phyloP scores from a whole-genome alignment of 768 basidiomycete genomes.

The Hortiboletus campestris region DNA sequence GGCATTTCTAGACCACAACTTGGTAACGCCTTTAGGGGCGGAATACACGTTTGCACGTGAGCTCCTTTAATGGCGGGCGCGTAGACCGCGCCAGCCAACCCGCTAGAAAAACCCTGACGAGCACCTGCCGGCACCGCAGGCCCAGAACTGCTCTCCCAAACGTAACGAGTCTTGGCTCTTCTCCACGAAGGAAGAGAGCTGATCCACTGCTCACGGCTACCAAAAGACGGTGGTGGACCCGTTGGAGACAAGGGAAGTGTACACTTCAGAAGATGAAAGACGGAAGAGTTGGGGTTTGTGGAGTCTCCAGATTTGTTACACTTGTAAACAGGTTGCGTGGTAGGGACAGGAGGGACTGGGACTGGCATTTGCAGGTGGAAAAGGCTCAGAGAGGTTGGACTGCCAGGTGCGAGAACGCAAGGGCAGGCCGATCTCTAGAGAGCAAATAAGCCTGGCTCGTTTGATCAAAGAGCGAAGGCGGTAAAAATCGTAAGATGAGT shows the following conservation, averaged over 20 bases:
- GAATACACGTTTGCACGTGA: slow-evolving; percentile 81
- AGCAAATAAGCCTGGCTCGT: slow-evolving; percentile 41
- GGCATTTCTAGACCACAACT: slow-evolving; percentile 14
- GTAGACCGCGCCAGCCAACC: slow-evolving; percentile 78
- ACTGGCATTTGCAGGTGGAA: slow-evolving; percentile 75
- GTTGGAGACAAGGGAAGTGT: slow-evolving; percentile 59
- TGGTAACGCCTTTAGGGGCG: slow-evolving; percentile 51
- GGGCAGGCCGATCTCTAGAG: slow-evolving; percentile 41
- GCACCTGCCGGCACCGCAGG: slow-evolving; percentile 10
- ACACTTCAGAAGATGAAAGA: slow-evolving; percentile 53
- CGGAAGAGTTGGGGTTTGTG: slow-evolving; percentile 37
- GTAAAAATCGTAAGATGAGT: slow-evolving; percentile 63
- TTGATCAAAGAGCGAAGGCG: slow-evolving; percentile 37
- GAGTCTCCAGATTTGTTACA: slow-evolving; percentile 43
- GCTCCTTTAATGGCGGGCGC: slow-evolving; percentile 82
- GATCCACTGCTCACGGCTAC: slow-evolving; percentile 72
- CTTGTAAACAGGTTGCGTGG: slow-evolving; percentile 69
- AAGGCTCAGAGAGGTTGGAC: slow-evolving; percentile 40
- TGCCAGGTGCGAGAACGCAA: slow-evolving; percentile 45
- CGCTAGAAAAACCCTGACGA: slow-evolving; percentile 62
- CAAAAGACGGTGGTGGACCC: slow-evolving; percentile 63
- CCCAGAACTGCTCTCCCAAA: slow-evolving; percentile 57
- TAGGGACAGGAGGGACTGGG: slow-evolving; percentile 65
- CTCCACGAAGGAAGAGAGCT: slow-evolving; percentile 70
- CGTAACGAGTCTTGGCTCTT: slow-evolving; percentile 61